Evolutionary conservation across 495 filamentous ascomycete genomes (phyloP), one percentile per base, ranked within the genome.

Genomic region (Aspergillus nanangensis): DNA sequence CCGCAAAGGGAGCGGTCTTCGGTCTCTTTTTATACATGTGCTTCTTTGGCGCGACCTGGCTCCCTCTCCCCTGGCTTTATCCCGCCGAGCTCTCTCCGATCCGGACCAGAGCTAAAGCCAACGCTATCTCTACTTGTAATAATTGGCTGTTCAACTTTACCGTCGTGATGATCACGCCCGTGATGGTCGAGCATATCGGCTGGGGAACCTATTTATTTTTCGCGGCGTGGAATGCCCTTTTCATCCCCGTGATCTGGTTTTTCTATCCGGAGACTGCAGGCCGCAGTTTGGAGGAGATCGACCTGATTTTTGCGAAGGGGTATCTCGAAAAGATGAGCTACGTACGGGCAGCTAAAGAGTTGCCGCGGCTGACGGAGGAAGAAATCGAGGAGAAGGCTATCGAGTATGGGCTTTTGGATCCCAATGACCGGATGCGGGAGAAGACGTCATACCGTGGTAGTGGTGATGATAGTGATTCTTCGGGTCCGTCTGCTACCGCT

Each of bases 111-210:
- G 75, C 73, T 11, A 79, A 81, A 61, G 84, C 80, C 11, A 87
- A 84, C 52, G 81, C 85, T n/a, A 68, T 84, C 15, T 80, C 78
- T 5, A 86, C 82, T 1, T 82, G 79, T 56, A 75, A 71, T 20
- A 87, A 88, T 63, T 88, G 82, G 83, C 65, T 83, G 2, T 87
- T 82, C 66, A 87, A 87, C 69, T 88, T 87, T 54, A 47, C 80
- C 11, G 75, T 87, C 31, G 85, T 87, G 41, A 84, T 87, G 82
- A 74, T 87, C 23, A 85, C 81, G 0, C 86, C 86, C 1, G 74
- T 88, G 38, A 81, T 84, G 72, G 65, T 85, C 21, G 47, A 65
- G 34, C 67, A 74, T 39, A 84, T 86, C 33, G 62, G 74, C 35
- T 88, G 82, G 82, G 79, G 78, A 7, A 84, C 81, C 1, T 89